Evolutionary conservation across 2,329 filamentous ascomycete species (phyloP).

Genomic region (Teratosphaeria gauchensis): DNA sequence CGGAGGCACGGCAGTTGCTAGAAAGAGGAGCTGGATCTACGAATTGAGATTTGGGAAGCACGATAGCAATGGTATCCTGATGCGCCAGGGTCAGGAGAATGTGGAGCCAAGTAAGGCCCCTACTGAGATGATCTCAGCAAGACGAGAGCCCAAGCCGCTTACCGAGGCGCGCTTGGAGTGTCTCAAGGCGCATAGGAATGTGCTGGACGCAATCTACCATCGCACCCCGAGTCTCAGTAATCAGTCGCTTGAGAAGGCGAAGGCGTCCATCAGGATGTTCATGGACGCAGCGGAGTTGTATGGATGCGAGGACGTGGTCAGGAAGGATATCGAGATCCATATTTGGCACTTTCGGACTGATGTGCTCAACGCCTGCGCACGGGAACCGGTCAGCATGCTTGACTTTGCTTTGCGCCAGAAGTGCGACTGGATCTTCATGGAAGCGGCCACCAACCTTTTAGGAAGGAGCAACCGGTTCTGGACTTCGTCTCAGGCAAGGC

Average conservation of each 20-base stretch:
- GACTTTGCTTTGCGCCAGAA: not conserved
- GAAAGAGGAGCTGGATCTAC: not conserved
- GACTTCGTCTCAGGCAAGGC: not conserved
- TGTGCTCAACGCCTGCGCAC: not conserved
- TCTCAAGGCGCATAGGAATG: not conserved
- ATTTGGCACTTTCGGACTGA: not conserved
- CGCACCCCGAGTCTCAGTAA: not conserved
- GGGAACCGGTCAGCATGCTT: not conserved
- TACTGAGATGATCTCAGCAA: not conserved
- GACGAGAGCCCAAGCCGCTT: not conserved
- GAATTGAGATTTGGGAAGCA: not conserved
- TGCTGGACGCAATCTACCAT: not conserved
- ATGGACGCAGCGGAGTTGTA: not conserved
- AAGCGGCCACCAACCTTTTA: not conserved
- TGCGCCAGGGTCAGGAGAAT: not conserved
- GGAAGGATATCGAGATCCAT: not conserved
- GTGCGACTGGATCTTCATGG: not conserved
- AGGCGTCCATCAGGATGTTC: not conserved
- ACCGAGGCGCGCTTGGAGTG: not conserved
- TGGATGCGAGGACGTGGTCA: not conserved
- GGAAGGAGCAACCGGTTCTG: not conserved
- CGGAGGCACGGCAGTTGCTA: not conserved
- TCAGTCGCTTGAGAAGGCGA: not conserved
- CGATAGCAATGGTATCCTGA: not conserved
- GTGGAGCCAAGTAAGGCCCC: not conserved